phyloP scores from a whole-genome alignment of 2,329 filamentous ascomycete species.

The Ilyonectria destructans region DNA sequence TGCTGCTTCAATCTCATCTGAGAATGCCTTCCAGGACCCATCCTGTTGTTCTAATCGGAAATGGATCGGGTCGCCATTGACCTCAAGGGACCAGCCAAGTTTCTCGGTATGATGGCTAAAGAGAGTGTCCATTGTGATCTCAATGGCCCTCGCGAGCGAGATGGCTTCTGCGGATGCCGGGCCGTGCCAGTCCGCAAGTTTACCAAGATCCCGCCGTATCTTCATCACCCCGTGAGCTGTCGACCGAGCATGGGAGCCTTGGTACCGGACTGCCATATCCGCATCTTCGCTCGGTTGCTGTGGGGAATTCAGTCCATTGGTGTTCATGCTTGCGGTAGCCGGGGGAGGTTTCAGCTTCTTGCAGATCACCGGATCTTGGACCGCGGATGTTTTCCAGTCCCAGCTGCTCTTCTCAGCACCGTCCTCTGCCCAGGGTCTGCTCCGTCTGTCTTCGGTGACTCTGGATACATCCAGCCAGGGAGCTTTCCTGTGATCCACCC shows the following conservation, averaged over 20 bases:
- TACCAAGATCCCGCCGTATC: constrained; percentile 36
- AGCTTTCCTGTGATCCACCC: not conserved
- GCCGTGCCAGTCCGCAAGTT: constrained; percentile 44
- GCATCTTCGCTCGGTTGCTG: too few relatives aligned
- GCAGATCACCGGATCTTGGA: not conserved
- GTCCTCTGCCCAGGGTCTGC: not conserved
- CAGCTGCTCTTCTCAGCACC: too few relatives aligned
- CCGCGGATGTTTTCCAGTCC: not conserved
- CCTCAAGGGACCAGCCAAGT: not conserved
- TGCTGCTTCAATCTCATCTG: constrained; percentile 48
- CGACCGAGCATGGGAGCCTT: not conserved
- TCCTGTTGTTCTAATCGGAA: constrained; percentile 19
- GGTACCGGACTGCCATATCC: not conserved
- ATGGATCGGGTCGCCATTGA: constrained; percentile 1
- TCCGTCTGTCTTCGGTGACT: not conserved
- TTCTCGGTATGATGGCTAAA: too few relatives aligned
- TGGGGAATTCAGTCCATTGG: too few relatives aligned
- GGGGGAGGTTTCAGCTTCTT: not conserved
- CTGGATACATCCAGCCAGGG: not conserved
- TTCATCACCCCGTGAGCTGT: constrained; percentile 35
- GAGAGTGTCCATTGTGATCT: constrained; percentile 41
- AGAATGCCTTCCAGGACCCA: constrained; percentile 41
- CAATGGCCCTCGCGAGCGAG: constrained; percentile 40
- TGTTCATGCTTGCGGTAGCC: too few relatives aligned
- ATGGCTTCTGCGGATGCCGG: constrained; percentile 37